Evolutionary conservation across 441 rosid species (phyloP), one percentile per base, ranked within the genome.

Genomic region (Geranium incanum): DNA sequence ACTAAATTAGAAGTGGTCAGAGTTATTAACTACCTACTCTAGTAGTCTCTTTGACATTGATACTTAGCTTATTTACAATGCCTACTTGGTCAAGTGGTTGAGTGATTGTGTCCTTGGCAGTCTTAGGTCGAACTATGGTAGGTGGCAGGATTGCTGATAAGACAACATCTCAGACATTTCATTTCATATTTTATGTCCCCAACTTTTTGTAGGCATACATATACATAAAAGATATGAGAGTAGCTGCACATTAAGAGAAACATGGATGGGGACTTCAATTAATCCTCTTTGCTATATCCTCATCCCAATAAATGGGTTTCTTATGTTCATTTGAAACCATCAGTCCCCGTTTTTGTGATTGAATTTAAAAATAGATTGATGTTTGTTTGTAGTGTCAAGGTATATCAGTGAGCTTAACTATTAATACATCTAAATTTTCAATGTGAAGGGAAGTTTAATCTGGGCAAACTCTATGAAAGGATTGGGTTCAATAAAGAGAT

Each of bases 401-500:
- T 71, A 16, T 57, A 15, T 68, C 68, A 63, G 68, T 67, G 68
- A 16, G 67, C 64, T 68, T 4, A 60, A 60, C 36, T 18, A n/a
- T 21, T 55, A 5, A 19, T 70, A 71, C 38, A 70, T 72, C 52
- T 4, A 60, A 67, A 66, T 43, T 23, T 18, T 66, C 74, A 6
- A 62, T 6, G 71, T 78, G 76, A 76, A 92, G 99, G 90, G 70
- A 94, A 88, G 83, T 84, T 92, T 80, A 92, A 88, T 76, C 79
- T 91, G 77, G 95, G 86, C 9, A 92, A 91, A 77, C 80, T 94
- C 64, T 94, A 91, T 75, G 95, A 94, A 78, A 91, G 87, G 75
- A 84, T 94, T 74, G 99, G 99, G 69, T 92, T 87, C 85, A 90
- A 82, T 83, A 91, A 94, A 77, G 97, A 94, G 88, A 85, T 89